A percentile compares a stretch with the other conserved stretches of the same genome.
Conservation (phyloP, 148 eudicot genomes). For the Fagopyrum esculentum region DNA sequence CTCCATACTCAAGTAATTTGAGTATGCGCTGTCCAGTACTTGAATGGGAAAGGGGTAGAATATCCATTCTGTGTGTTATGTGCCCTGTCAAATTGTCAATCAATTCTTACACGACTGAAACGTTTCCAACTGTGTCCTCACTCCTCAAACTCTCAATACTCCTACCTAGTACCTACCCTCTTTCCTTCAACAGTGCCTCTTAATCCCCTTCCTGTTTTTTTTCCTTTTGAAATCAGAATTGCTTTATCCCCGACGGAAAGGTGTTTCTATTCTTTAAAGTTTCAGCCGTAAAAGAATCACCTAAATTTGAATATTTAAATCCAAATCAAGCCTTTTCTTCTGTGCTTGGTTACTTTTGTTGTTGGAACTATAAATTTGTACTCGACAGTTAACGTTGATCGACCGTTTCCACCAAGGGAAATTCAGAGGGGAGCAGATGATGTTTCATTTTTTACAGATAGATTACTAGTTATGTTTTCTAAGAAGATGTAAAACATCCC, state of each 20-base stretch:
- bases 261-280: background rate
- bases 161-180: too few relatives aligned
- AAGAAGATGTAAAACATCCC: background rate
- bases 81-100: too few relatives aligned
- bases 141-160: too few relatives aligned
- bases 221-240: background rate
- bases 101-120: too few relatives aligned
- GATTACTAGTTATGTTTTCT: background rate
- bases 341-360: background rate
- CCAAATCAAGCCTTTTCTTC: background rate
- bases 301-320: background rate
- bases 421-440: background rate
- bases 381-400: background rate
- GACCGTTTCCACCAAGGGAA: background rate
- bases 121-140: too few relatives aligned
- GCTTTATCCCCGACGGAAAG: background rate
- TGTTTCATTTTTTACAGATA: background rate
- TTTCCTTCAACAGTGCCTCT: background rate
- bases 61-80: too few relatives aligned
- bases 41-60: too few relatives aligned
- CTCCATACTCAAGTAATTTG: too few relatives aligned
- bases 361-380: background rate
- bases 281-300: background rate
- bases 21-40: too few relatives aligned
- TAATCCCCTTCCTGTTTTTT: background rate